A percentile compares a stretch with the other conserved stretches of the same genome.
Conservation (phyloP, 208 protist species). For the Kentomonas sorsogonicus region DNA sequence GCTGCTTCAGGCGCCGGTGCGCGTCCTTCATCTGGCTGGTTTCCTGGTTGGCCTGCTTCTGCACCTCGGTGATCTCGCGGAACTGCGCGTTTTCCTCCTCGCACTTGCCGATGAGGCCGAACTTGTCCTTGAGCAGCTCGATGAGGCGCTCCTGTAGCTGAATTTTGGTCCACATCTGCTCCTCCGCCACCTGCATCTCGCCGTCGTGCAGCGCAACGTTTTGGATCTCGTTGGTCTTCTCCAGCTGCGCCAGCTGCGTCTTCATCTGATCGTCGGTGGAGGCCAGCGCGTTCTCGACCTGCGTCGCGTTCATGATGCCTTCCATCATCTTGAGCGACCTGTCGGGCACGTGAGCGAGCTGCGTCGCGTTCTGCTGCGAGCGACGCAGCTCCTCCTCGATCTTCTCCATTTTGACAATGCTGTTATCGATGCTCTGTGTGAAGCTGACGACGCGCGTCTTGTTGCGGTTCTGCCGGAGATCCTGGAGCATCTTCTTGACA, state of each 20-base stretch:
- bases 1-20: constrained; percentile 70
- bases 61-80: constrained; percentile 71
- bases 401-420: constrained; percentile 77
- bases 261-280: constrained; percentile 73
- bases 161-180: constrained; percentile 82
- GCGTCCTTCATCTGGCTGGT: constrained; percentile 74
- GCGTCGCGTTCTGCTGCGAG: constrained; percentile 61
- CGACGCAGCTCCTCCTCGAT: constrained; percentile 61
- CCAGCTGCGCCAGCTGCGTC: constrained; percentile 73
- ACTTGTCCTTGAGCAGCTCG: constrained; percentile 75
- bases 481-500: constrained; percentile 73
- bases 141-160: constrained; percentile 79
- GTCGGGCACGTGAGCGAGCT: constrained; percentile 60
- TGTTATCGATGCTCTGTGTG: constrained; percentile 74
- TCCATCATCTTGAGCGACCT: constrained; percentile 65
- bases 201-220: constrained; percentile 76
- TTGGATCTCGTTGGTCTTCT: constrained; percentile 78
- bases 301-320: constrained; percentile 77
- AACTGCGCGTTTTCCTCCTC: constrained; percentile 77
- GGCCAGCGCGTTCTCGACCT: constrained; percentile 68
- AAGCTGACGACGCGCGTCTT: constrained; percentile 79
- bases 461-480: constrained; percentile 75
- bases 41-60: constrained; percentile 78
- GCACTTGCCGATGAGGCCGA: constrained; percentile 58
- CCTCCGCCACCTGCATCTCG: constrained; percentile 80